Evolutionary conservation across 148 eudicot genomes (phyloP), one percentile per base, ranked within the genome.

Genomic region (Persicaria maculosa): DNA sequence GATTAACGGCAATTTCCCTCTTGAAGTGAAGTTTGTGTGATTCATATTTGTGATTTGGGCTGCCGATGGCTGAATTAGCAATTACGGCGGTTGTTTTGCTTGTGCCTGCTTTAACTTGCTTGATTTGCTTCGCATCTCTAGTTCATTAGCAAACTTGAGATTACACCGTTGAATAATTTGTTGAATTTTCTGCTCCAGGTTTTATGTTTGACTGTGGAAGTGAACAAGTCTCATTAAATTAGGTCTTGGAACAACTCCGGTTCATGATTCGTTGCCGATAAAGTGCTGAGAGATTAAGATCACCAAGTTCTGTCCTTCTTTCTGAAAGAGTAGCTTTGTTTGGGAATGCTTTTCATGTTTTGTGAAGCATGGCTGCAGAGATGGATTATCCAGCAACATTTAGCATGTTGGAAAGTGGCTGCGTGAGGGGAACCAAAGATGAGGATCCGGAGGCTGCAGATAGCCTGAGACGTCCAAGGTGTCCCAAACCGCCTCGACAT

Each of bases 401-500:
- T 75, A 48, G 16, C 72, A 47, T 75, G 44, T 64, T 76, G 15
- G 84, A 83, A 19, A 73, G 76, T 50, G 85, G 83, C 25, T 69
- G 52, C 7, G 50, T 69, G 11, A 77, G 75, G 72, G 78, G 80
- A 31, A 69, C 78, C 19, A 84, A 73, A 72, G 80, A 84, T 69
- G 88, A 79, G 44, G 77, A 68, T 79, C 61, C 67, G 0, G 87
- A 80, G n/a, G 75, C 81, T 47, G 47, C 65, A 8, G 82, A 74
- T 15, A 71, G 72, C 72, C 59, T 75, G 20, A 70, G 61, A 74
- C 87, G 80, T 44, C 79, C 78, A 22, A 82, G 74, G 75, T 50
- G 50, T 4, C 80, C 82, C 14, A 86, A 81, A 78, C 91, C 87
- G 48, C 91, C 91, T 4, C 81, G 88, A 72, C 83, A 80, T 44